Evolutionary conservation across 177 flowering plant species (phyloP).

Genomic region (Vitis hybrid): DNA sequence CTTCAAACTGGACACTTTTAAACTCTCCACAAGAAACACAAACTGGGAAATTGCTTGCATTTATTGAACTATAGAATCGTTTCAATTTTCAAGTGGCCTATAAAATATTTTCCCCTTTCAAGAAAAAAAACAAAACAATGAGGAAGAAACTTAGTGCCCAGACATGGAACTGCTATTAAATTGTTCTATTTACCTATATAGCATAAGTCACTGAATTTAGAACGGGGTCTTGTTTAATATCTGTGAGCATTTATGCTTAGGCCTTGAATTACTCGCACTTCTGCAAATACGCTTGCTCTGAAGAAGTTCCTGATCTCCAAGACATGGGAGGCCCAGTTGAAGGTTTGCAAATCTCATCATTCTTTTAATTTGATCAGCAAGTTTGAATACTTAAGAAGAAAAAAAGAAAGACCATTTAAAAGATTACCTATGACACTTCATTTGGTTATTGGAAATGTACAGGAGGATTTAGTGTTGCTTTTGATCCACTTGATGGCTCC

Average conservation of each 20-base stretch:
- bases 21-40: no score
- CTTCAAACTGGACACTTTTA: no score
- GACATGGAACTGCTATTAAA: no score
- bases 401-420: not conserved
- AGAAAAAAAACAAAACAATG: no score
- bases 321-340: slow-evolving; percentile 98
- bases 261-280: slow-evolving; percentile 87
- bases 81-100: no score
- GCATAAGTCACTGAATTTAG: not conserved
- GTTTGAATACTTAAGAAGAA: not conserved
- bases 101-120: no score
- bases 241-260: slow-evolving; percentile 34
- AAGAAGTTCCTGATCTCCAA: slow-evolving; percentile 96
- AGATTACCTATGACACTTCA: not conserved
- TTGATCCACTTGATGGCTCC: slow-evolving; percentile 97
- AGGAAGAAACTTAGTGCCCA: no score
- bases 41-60: no score
- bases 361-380: no score
- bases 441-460: slow-evolving; percentile 11
- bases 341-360: slow-evolving; percentile 40
- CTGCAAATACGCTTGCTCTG: slow-evolving; percentile 99
- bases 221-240: not conserved
- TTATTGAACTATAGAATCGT: no score
- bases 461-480: slow-evolving; percentile 99
- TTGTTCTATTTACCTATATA: no score